phyloP scores from a whole-genome alignment of 495 filamentous ascomycete genomes.

The Geoglossum glabrum region DNA sequence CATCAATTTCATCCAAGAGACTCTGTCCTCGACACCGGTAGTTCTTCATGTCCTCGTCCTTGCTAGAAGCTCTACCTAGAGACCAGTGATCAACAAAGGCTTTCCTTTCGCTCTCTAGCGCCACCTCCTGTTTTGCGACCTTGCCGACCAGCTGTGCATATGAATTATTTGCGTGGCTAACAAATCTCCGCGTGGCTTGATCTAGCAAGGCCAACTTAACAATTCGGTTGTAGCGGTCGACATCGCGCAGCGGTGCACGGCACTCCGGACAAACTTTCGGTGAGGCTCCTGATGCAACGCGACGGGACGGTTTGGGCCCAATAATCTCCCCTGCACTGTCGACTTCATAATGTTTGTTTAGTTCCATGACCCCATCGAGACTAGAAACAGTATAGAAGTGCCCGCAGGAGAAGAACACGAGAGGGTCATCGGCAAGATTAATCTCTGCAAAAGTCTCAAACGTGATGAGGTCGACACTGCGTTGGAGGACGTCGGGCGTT shows the following conservation, averaged over 20 bases:
- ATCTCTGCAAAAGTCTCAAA: conserved; percentile 33
- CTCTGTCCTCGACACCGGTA: no score
- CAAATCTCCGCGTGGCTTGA: conserved; percentile 48
- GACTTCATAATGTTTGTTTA: conserved; percentile 35
- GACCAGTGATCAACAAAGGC: no score
- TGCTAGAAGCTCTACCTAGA: no score
- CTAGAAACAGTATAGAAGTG: conserved; percentile 41
- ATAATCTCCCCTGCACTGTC: conserved; percentile 24
- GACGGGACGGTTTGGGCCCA: conserved; percentile 20
- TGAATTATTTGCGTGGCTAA: conserved; percentile 26
- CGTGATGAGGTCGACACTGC: conserved; percentile 36
- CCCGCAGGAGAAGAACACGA: conserved; percentile 42
- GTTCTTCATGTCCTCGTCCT: no score
- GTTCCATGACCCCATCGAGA: conserved; percentile 46
- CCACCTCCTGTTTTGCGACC: conserved; percentile 9
- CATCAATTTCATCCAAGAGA: no score
- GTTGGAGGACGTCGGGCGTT: conserved; percentile 20
- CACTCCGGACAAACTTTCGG: conserved; percentile 44
- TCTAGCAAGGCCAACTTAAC: conserved; percentile 42
- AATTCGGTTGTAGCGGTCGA: conserved; percentile 47
- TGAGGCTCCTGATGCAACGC: conserved; percentile 28
- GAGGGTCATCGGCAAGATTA: conserved; percentile 36
- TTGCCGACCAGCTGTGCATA: conserved; percentile 27
- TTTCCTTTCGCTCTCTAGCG: conserved; percentile 22
- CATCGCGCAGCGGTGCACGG: conserved; percentile 36